These are phyloP conservation scores for Scheffersomyces parashehatae DNA, from an alignment of 1,139 yeast species.

Conservation along the genomic window DNA sequence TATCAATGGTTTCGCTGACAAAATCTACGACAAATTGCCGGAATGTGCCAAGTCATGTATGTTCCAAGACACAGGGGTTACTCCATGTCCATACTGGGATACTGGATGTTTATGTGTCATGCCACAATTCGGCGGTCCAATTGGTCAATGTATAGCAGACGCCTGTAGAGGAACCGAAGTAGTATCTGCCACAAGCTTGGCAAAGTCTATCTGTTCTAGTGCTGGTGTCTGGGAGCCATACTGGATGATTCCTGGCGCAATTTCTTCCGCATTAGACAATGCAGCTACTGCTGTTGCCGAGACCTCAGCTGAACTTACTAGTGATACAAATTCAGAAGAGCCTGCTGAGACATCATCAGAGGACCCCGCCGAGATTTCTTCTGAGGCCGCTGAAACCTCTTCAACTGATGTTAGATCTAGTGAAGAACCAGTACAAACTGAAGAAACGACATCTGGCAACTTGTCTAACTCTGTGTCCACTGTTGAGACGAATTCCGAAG, in stretches of 20 bases:
- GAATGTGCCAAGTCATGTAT: conserved; percentile 44
- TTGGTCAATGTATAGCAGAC: conserved; percentile 46
- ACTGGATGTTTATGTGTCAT: conserved; percentile 56
- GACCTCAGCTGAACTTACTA: conserved; percentile 19
- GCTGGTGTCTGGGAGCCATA: conserved; percentile 41
- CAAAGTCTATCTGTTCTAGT: conserved; percentile 38
- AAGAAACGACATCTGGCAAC: conserved; percentile 10
- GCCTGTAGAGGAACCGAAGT: conserved; percentile 35
- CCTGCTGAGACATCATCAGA: conserved; percentile 3
- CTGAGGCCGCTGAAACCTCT: conserved; percentile 1
- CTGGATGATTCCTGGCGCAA: conserved; percentile 43
- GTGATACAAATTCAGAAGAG: neutral
- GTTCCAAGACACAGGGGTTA: conserved; percentile 13
- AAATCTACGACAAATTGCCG: conserved; percentile 40
- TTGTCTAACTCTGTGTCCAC: conserved; percentile 9
- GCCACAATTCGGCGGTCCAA: conserved; percentile 45
- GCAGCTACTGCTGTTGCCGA: conserved; percentile 12
- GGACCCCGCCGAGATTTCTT: neutral
- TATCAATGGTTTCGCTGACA: conserved; percentile 57
- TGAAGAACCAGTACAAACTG: conserved; percentile 1
- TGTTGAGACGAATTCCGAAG: neutral
- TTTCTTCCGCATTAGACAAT: conserved; percentile 13
- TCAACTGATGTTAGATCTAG: conserved; percentile 1
- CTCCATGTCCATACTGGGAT: conserved; percentile 58
- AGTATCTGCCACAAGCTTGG: conserved; percentile 37